Evolutionary conservation across 176 grass and related monocot genomes (phyloP), one percentile per base, ranked within the genome.

Genomic region (Phyllostachys edulis): DNA sequence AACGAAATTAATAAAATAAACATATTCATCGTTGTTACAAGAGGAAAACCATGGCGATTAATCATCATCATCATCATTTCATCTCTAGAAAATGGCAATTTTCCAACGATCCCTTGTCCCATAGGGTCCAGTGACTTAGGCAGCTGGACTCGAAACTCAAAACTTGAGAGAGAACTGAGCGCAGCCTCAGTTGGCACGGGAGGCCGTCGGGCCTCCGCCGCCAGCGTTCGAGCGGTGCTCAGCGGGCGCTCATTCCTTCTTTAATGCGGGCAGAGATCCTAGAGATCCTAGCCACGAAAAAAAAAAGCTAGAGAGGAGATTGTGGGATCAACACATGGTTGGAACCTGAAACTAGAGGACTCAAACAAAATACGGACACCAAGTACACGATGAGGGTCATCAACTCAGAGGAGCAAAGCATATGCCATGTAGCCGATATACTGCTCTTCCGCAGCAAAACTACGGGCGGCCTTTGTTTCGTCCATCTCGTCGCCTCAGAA

Each of bases 301-400:
- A n/a, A n/a, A n/a, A n/a, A 64, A 64, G 42, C 29, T 29, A 32
- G 26, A 62, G 29, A 34, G 9, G 41, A 76, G 46, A 63, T 61
- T 76, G 34, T 76, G 63, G 85, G 49, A 82, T 51, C 79, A 76
- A 75, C 62, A 87, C n/a, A 63, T 69, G 69, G 62, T 60, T 66
- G 62, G 47, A 36, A 23, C 11, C 69, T 76, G 71, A 63, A 68
- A 69, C 47, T 60, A 70, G 49, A 24, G 63, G 23, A 82, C 29
- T 39, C 7, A 2, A 78, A 42, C 4, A 7, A 49, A 60, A 82
- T 71, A 49, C 15, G 17, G 16, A 70, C 61, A 77, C 41, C 6
- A 69, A 32, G 73, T 32, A 69, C 78, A 88, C 41, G 23, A 27
- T 18, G 32, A 16, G 34, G 78, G 17, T 79, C 63, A 82, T 62